Conservation (phyloP, 176 grass and related monocot genomes). For the Calamus simplicifolius region DNA sequence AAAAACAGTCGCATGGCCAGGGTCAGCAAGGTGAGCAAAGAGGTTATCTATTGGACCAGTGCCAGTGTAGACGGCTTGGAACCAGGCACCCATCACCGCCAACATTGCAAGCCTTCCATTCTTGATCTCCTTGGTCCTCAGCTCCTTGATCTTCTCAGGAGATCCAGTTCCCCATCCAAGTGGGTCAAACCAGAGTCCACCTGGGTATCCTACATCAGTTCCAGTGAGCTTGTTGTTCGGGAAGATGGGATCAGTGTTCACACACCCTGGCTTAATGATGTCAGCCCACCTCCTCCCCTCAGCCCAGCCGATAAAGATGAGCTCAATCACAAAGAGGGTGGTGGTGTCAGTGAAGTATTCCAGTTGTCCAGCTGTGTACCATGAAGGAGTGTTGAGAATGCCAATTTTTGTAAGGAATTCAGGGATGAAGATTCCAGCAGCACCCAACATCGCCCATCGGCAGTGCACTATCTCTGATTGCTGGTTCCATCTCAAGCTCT, state of each 20-base stretch:
- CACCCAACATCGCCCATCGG: slow-evolving; percentile 96
- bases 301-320: slow-evolving; percentile 86
- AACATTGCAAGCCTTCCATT: slow-evolving; percentile 95
- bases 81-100: slow-evolving; percentile 94
- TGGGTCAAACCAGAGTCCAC: slow-evolving; percentile 90
- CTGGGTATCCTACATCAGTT: slow-evolving; percentile 89
- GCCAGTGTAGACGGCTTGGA: slow-evolving; percentile 84
- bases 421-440: slow-evolving; percentile 89
- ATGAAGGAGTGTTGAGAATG: slow-evolving; percentile 81
- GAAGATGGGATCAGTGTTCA: slow-evolving; percentile 89
- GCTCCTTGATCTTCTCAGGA: slow-evolving; percentile 75
- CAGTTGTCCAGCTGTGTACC: slow-evolving; percentile 75
- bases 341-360: slow-evolving; percentile 97
- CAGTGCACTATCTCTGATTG: slow-evolving; percentile 91
- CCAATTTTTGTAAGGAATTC: slow-evolving; percentile 90
- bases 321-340: slow-evolving; percentile 89
- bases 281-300: slow-evolving; percentile 90
- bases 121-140: slow-evolving; percentile 97
- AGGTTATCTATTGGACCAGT: slow-evolving; percentile 94
- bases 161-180: slow-evolving; percentile 74
- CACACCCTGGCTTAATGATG: slow-evolving; percentile 83
- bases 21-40: slow-evolving; percentile 91
- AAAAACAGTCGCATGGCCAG: slow-evolving; percentile 77
- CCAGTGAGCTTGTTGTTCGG: slow-evolving; percentile 90
- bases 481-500: slow-evolving; percentile 80